Evolutionary conservation across 2,329 filamentous ascomycete genomes (phyloP), one percentile per base, ranked within the genome.

Genomic region (Thielaviopsis euricoi): DNA sequence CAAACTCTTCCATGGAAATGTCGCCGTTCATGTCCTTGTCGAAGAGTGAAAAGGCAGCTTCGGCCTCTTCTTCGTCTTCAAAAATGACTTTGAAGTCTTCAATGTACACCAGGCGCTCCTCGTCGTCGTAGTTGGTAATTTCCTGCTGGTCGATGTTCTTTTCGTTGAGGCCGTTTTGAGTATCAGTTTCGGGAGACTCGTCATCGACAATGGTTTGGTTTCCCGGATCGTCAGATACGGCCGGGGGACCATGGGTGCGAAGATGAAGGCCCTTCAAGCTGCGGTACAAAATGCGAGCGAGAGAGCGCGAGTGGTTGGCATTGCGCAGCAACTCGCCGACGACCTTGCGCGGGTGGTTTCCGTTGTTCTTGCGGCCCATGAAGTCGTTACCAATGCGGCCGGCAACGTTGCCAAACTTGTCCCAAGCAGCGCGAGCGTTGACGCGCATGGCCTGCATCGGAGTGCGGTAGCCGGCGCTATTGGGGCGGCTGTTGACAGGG

Each of bases 21-120:
- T 97, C 91, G 3, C 90, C 91, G 62, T 97, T 97, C 73, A 96
- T 81, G 65, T 97, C 91, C 67, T 93, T 94, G 71, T 97, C 91
- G 64, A 96, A 96, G 75, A 96, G 90, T 64, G 77, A 76, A 65
- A 97, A 96, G 0, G 90, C 90, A 2, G 86, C 86, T 57, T 93
- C 86, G 0, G 89, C 88, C 67, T 96, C 91, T 15, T 96, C 90
- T 19, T 85, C 78, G 23, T 84, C 86, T 10, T 85, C 79, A 64
- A 95, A 96, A 0, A 87, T 89, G 12, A 78, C 74, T 61, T 82
- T 83, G 57, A 97, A 71, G 65, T 96, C 90, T 9, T 89, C 87
- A 0, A 84, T 76, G 21, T 82, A 78, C 5, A 96, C 83, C 0
- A 86, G 88, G 19, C 95, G 86, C 13, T 80, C 81, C 2, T 81